Evolutionary conservation across 2,329 filamentous ascomycete genomes (phyloP), one percentile per base, ranked within the genome.

Genomic region (Byssothecium circinans): DNA sequence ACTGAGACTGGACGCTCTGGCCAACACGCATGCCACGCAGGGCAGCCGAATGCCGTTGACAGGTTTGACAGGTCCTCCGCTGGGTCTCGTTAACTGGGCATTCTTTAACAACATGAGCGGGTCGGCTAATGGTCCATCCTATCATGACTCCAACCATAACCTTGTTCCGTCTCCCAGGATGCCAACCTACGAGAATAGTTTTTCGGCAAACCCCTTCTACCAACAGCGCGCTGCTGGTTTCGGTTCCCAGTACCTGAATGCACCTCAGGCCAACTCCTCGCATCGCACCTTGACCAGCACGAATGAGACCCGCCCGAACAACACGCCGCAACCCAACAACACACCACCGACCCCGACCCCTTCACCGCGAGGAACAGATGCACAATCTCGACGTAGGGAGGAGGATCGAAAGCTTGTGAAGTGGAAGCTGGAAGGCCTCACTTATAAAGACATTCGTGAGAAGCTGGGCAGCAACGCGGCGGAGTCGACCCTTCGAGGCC

Each of bases 401-500:
- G 65, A 70, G 25, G 64, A 72, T 32, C 37, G 57, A 5, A 52
- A 66, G 34, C 74, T 88, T 1, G 65, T 87, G 14, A 61, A 74
- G n/a, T 74, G 76, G 19, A 84, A 82, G 64, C 60, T 67, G 7
- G 65, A 73, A 1, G 85, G 85, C 2, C 72, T 81, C 72, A 82
- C 84, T 0, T 90, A 89, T 69, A 80, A 78, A 44, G 77, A 86
- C 49, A 89, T 89, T 58, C 79, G 79, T 30, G 57, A 63, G 6
- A 60, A 71, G 15, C 81, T 84, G 12, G 70, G 75, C 1, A 85
- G 85, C 53, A 69, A 64, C 0, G 84, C 88, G 58, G 83, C 85
- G 1, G 86, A 89, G 69, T 87, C 86, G 10, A 91, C 88, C 0
- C 75, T 91, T 30, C 79, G 88, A 12, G 88, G 88, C 0, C 79